Conservation (phyloP, 2,329 filamentous ascomycete species). For the Penicillium sp. region DNA sequence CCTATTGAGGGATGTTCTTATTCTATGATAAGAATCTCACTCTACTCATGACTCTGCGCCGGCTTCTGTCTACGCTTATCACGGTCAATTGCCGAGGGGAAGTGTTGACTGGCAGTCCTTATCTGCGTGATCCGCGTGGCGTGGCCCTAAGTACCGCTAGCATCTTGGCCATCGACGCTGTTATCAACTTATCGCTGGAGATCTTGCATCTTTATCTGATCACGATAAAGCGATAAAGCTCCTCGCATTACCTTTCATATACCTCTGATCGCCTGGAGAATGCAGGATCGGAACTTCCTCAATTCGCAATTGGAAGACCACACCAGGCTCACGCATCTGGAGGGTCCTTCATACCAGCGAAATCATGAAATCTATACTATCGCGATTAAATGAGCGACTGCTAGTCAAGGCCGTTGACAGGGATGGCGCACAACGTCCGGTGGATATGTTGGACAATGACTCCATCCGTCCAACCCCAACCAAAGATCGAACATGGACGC, state of each 20-base stretch:
- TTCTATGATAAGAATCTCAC: neutral
- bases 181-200: neutral
- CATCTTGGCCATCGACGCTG: neutral
- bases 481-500: conserved; percentile 48
- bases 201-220: neutral
- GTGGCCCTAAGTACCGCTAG: neutral
- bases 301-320: neutral
- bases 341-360: neutral
- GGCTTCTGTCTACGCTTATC: neutral
- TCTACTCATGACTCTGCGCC: neutral
- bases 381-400: conserved; percentile 2
- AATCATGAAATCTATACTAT: neutral
- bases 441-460: conserved; percentile 25
- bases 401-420: conserved; percentile 25
- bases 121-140: neutral
- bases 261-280: neutral
- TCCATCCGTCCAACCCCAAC: conserved; percentile 47
- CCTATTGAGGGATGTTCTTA: neutral
- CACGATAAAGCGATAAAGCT: neutral
- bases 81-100: neutral
- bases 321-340: neutral
- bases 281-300: neutral
- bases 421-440: conserved; percentile 19
- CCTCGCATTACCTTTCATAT: neutral
- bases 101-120: neutral